phyloP scores from a whole-genome alignment of 305 asterid genomes.

The Solanum hybrid region DNA sequence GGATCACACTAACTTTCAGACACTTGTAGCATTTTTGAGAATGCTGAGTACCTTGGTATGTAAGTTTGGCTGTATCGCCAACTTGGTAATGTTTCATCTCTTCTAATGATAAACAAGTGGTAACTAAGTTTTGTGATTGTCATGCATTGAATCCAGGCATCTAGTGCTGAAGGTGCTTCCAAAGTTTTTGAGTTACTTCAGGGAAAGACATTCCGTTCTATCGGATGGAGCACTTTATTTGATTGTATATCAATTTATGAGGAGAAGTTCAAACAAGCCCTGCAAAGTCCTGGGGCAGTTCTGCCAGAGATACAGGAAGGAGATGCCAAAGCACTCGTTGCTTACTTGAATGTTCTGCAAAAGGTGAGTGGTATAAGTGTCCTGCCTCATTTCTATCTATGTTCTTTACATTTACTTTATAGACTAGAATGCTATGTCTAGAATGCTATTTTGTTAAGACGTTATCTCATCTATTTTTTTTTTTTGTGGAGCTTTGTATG shows the following conservation, averaged over 20 bases:
- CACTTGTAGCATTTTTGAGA: slow-evolving; percentile 92
- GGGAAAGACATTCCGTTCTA: slow-evolving; percentile 74
- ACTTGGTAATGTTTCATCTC: not conserved
- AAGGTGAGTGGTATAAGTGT: slow-evolving; percentile 32
- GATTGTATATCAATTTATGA: slow-evolving; percentile 82
- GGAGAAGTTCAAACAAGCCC: slow-evolving; percentile 73
- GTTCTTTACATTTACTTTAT: not conserved
- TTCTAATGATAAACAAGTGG: not conserved
- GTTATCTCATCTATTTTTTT: not conserved
- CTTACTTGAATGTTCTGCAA: slow-evolving; percentile 79
- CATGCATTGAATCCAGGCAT: slow-evolving; percentile 52
- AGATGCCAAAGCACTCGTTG: slow-evolving; percentile 93
- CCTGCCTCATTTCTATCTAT: not conserved
- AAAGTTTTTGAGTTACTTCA: slow-evolving; percentile 90
- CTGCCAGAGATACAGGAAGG: slow-evolving; percentile 93
- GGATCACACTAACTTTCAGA: slow-evolving; percentile 83
- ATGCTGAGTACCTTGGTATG: slow-evolving; percentile 91
- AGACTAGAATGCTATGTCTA: not conserved
- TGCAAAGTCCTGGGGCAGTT: slow-evolving; percentile 71
- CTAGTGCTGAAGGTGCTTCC: slow-evolving; percentile 76
- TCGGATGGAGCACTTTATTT: slow-evolving; percentile 89
- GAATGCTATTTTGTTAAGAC: not conserved
- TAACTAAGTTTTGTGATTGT: slow-evolving; percentile 11
- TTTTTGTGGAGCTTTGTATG: not conserved
- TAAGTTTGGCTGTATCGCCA: slow-evolving; percentile 2